Conservation (phyloP, 371 early-diverging fungal species). For the Dichotomocladium elegans region DNA sequence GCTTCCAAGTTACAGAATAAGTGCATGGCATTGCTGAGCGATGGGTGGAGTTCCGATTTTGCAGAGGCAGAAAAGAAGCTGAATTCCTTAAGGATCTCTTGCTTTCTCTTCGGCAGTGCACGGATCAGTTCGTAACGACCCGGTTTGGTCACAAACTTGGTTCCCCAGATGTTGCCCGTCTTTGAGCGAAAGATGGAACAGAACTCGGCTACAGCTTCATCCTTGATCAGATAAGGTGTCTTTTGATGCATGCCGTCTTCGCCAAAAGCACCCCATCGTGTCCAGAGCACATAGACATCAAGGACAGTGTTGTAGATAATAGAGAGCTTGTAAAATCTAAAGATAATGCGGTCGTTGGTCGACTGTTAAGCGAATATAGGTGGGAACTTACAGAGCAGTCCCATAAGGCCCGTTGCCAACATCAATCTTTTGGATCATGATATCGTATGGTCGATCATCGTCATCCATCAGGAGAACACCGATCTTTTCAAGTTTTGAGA, state of each 20-base stretch:
- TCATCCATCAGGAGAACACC: constrained; percentile 32
- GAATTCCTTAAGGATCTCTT: constrained; percentile 23
- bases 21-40: constrained; percentile 32
- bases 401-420: constrained; percentile 22
- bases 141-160: constrained; percentile 35
- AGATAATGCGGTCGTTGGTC: not conserved
- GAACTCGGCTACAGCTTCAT: constrained; percentile 53
- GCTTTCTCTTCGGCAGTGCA: constrained; percentile 14
- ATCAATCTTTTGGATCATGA: constrained; percentile 51
- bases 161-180: constrained; percentile 52
- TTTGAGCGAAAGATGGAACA: constrained; percentile 57
- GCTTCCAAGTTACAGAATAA: constrained; percentile 42
- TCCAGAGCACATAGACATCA: constrained; percentile 55
- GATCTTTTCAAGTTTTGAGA: constrained; percentile 36
- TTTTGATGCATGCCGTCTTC: constrained; percentile 55
- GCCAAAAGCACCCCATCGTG: constrained; percentile 55
- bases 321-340: constrained; percentile 58
- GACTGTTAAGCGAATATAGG: not conserved
- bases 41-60: constrained; percentile 11
- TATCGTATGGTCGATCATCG: constrained; percentile 34
- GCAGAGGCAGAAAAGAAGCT: constrained; percentile 3
- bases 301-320: constrained; percentile 44
- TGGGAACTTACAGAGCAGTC: constrained; percentile 28
- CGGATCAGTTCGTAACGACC: constrained; percentile 44
- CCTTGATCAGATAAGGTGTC: constrained; percentile 48